A percentile compares a stretch with the other conserved stretches of the same genome.
Conservation (phyloP, 129 eudicot species). For the Tagetes patula region DNA sequence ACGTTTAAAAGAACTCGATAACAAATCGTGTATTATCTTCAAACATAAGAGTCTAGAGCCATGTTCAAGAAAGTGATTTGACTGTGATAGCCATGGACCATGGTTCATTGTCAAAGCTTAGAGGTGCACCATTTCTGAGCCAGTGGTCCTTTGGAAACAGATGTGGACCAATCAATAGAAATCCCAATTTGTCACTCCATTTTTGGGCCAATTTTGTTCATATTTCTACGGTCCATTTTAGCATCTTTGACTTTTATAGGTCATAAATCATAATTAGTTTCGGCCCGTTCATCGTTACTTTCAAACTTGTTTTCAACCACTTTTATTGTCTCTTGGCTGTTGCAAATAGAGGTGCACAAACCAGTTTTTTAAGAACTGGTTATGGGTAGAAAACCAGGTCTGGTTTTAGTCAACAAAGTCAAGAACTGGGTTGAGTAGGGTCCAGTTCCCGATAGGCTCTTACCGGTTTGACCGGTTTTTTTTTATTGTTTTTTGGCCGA, state of each 20-base stretch:
- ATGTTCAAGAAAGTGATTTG: slow-evolving; percentile 18
- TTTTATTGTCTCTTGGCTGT: not conserved
- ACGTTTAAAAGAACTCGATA: not conserved
- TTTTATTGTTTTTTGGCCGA: too few relatives aligned
- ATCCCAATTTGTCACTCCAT: slow-evolving; percentile 12
- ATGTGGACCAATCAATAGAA: slow-evolving; percentile 32
- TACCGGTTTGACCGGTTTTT: too few relatives aligned
- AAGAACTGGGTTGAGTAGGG: too few relatives aligned
- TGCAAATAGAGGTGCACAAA: too few relatives aligned
- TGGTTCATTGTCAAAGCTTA: slow-evolving; percentile 12
- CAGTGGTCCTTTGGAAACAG: slow-evolving; percentile 22
- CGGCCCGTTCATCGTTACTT: too few relatives aligned
- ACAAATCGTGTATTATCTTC: not conserved
- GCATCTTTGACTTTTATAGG: slow-evolving; percentile 15
- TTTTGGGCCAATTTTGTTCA: slow-evolving; percentile 9
- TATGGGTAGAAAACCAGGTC: too few relatives aligned
- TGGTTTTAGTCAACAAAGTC: too few relatives aligned
- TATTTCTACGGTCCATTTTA: slow-evolving; percentile 22
- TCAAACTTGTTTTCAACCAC: too few relatives aligned
- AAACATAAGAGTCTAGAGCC: not conserved
- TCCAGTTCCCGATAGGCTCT: too few relatives aligned
- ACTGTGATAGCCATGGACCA: slow-evolving; percentile 10
- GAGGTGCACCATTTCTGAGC: slow-evolving; percentile 27
- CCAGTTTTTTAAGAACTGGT: too few relatives aligned
- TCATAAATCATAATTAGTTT: not conserved